phyloP scores from a whole-genome alignment of 371 early-diverging fungal genomes.

The Nematocida sp. region DNA sequence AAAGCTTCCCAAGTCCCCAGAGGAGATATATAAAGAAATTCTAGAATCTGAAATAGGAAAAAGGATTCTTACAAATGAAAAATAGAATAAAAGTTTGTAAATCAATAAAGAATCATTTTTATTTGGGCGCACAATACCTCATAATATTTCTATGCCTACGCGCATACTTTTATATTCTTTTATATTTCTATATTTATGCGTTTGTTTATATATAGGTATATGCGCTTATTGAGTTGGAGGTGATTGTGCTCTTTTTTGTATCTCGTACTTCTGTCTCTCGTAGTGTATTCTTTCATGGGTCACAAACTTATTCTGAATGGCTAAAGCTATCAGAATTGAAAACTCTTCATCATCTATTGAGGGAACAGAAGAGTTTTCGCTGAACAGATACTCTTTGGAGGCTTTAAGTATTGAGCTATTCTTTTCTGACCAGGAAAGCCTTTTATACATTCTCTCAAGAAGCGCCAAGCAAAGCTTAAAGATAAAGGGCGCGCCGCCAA shows the following conservation, averaged over 20 bases:
- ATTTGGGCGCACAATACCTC: background rate
- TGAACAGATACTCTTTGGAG: constrained; percentile 35
- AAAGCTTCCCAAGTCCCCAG: constrained; percentile 3
- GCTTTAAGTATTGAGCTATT: constrained; percentile 45
- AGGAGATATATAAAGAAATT: constrained; percentile 40
- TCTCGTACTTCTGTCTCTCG: constrained; percentile 42
- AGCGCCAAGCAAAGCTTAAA: constrained; percentile 32
- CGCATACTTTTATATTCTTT: no score
- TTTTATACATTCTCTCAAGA: constrained; percentile 44
- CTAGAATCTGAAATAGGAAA: background rate
- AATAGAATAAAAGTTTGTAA: no score
- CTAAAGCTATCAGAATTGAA: constrained; percentile 5
- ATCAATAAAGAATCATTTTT: background rate
- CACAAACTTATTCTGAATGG: background rate
- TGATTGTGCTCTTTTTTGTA: constrained; percentile 3
- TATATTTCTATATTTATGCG: no score
- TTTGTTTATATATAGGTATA: background rate
- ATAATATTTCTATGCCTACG: background rate
- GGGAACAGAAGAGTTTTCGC: constrained; percentile 3
- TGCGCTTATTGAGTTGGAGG: background rate
- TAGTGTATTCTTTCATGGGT: constrained; percentile 17
- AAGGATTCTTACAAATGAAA: background rate
- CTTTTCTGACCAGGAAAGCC: constrained; percentile 28
- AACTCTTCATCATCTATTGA: constrained; percentile 17
- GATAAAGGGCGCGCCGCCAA: constrained; percentile 24